Percentiles rank a stretch among this genome's conserved stretches.
Evolutionary conservation across 2,329 filamentous ascomycete species (phyloP).

Genomic region (Bipolaris sorokiniana): DNA sequence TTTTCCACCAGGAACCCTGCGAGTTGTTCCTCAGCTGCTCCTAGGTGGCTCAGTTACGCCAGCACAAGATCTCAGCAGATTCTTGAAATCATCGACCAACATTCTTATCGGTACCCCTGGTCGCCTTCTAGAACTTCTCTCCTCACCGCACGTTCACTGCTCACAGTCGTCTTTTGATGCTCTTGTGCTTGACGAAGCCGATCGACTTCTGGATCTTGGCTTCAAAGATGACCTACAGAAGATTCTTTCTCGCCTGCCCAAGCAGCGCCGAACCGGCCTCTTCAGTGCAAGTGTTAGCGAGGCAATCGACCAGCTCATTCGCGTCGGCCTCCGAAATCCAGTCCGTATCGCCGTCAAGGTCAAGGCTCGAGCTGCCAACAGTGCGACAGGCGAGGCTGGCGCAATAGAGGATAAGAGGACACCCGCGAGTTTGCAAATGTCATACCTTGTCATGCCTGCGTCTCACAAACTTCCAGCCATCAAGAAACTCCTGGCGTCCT

Average conservation of each 20-base stretch:
- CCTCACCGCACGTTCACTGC: constrained; percentile 85
- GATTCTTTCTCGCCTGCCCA: constrained; percentile 83
- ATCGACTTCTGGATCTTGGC: constrained; percentile 87
- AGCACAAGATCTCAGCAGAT: constrained; percentile 84
- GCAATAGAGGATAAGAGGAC: constrained; percentile 84
- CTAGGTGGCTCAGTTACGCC: constrained; percentile 82
- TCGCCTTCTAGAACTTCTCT: constrained; percentile 83
- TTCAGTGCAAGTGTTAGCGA: constrained; percentile 98
- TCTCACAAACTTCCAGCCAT: constrained; percentile 81
- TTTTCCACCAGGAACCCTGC: constrained; percentile 57
- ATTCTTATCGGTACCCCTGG: constrained; percentile 90
- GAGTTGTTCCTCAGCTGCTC: constrained; percentile 77
- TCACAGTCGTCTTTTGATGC: constrained; percentile 89
- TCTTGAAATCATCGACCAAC: constrained; percentile 84
- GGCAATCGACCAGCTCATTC: constrained; percentile 89
- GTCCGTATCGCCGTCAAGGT: constrained; percentile 96
- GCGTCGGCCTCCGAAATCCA: constrained; percentile 89
- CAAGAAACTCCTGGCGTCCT: constrained; percentile 69
- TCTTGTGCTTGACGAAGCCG: constrained; percentile 92
- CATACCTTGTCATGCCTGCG: constrained; percentile 76
- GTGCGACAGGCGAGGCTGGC: constrained; percentile 55
- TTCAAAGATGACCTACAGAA: constrained; percentile 91
- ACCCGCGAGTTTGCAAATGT: constrained; percentile 90
- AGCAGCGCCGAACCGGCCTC: constrained; percentile 89
- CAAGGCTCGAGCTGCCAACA: constrained; percentile 56